Evolutionary conservation across 2,329 filamentous ascomycete species (phyloP).

Genomic region (Colletotrichum tropicale): DNA sequence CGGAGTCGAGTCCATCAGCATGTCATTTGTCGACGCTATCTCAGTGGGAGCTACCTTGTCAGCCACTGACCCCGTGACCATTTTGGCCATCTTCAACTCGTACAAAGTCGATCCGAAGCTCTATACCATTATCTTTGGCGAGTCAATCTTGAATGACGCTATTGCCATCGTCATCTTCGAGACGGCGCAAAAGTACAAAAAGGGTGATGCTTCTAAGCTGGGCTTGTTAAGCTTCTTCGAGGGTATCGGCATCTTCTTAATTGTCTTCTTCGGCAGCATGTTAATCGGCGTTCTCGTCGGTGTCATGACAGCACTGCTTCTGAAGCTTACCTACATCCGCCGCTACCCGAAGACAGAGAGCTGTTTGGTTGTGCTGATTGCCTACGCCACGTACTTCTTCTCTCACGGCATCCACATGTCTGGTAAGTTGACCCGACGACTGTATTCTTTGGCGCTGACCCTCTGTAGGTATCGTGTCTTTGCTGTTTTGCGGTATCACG

Average conservation of each 20-base stretch:
- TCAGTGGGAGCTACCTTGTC: constrained; percentile 96
- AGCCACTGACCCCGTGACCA: constrained; percentile 96
- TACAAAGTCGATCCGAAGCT: constrained; percentile 99
- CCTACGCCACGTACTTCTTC: constrained; percentile 97
- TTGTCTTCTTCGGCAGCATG: constrained; percentile 94
- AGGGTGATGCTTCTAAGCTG: constrained; percentile 72
- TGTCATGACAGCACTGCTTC: constrained; percentile 81
- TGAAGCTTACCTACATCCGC: constrained; percentile 95
- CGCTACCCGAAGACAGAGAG: constrained; percentile 96
- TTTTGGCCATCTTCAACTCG: constrained; percentile 97
- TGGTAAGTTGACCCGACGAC: constrained; percentile 65
- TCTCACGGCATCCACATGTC: constrained; percentile 96
- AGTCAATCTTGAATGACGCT: constrained; percentile 97
- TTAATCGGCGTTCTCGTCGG: constrained; percentile 88
- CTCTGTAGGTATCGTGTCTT: constrained; percentile 82
- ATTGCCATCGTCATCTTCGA: constrained; percentile 99
- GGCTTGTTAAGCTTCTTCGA: constrained; percentile 86
- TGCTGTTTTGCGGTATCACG: constrained; percentile 97
- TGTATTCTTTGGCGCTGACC: not conserved
- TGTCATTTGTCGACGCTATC: constrained; percentile 94
- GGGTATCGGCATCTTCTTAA: constrained; percentile 90
- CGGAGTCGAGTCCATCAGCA: constrained; percentile 81
- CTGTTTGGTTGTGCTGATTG: constrained; percentile 89
- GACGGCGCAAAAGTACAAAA: constrained; percentile 91
- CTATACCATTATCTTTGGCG: constrained; percentile 98